Evolutionary conservation across 441 rosid species (phyloP), one percentile per base, ranked within the genome.

Genomic region (Populus tomentosa): DNA sequence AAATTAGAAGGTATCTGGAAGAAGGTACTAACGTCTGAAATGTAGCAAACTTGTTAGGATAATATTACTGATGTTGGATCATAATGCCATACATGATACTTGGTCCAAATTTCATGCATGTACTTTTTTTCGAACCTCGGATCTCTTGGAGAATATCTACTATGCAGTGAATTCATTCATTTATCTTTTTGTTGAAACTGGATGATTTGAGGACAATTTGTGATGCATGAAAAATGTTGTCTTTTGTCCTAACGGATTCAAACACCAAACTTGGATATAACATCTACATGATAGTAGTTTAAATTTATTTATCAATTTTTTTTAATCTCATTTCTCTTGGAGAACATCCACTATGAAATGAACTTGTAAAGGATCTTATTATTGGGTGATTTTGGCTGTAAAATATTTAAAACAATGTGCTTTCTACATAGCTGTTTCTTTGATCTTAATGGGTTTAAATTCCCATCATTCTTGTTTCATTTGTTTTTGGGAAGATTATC

Each of bases 1-100:
- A 93, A 90, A 87, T 84, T 93, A 81, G 89, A 91, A 23, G 99
- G 98, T 65, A 88, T 95, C 78, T 95, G 99, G 98, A 95, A 89
- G 87, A 91, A 95, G 99, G 99, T 93, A 80, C 26, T 75, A 85
- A 72, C 79, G 56, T 70, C 23, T 69, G 50, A 65, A 28, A 30
- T 79, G 35, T 21, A 18, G 69, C 77, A 42, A 72, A 53, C 77
- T 83, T 72, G 50, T 69, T 76, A 66, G 78, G 69, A 38, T 79
- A 70, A 32, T 71, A 13, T 32, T 70, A 66, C 23, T 35, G 32
- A 32, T 69, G 46, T 26, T 69, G 63, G 64, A 72, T 23, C 71
- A 56, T 53, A 28, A 70, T 53, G 46, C 30, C n/a, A 61, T 50
- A 59, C 63, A 61, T 69, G 62, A 59, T 65, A 36, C 67, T 18